Evolutionary conservation across 1,284 basidiomycete genomes (phyloP).

Genomic region (Papiliotrema flavescens): DNA sequence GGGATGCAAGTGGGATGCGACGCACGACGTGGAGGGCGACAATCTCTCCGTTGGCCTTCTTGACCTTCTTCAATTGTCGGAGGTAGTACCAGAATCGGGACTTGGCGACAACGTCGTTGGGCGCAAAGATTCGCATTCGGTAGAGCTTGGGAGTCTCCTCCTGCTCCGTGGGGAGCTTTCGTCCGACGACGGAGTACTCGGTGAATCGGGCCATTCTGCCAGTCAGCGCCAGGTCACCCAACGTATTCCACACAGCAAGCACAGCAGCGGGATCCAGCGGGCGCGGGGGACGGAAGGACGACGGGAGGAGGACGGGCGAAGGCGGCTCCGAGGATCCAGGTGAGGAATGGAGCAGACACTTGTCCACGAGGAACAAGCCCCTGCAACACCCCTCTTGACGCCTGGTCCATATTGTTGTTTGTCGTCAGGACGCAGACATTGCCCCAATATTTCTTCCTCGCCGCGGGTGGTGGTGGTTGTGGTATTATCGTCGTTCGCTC

Average conservation of each 20-base stretch:
- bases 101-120: slow-evolving; percentile 97
- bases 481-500: slow-evolving; percentile 1
- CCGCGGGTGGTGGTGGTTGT: slow-evolving; percentile 8
- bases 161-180: slow-evolving; percentile 90
- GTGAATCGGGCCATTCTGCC: slow-evolving; percentile 53
- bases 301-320: not conserved
- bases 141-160: slow-evolving; percentile 81
- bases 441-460: slow-evolving; percentile 46
- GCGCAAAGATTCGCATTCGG: slow-evolving; percentile 99
- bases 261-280: no score
- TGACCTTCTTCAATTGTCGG: slow-evolving; percentile 97
- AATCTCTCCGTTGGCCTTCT: slow-evolving; percentile 98
- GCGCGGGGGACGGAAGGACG: no score
- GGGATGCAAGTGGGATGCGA: slow-evolving; percentile 30
- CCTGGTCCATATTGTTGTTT: slow-evolving; percentile 9
- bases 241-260: not conserved
- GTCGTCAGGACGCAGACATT: slow-evolving; percentile 44
- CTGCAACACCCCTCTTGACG: slow-evolving; percentile 1
- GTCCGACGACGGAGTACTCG: slow-evolving; percentile 97
- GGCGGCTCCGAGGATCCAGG: slow-evolving; percentile 32
- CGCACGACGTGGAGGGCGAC: slow-evolving; percentile 95
- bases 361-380: no score
- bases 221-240: slow-evolving; percentile 3
- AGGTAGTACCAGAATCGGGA: slow-evolving; percentile 99
- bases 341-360: not conserved